Conservation (phyloP, 208 protist genomes). For the Crithidia fasciculata region DNA sequence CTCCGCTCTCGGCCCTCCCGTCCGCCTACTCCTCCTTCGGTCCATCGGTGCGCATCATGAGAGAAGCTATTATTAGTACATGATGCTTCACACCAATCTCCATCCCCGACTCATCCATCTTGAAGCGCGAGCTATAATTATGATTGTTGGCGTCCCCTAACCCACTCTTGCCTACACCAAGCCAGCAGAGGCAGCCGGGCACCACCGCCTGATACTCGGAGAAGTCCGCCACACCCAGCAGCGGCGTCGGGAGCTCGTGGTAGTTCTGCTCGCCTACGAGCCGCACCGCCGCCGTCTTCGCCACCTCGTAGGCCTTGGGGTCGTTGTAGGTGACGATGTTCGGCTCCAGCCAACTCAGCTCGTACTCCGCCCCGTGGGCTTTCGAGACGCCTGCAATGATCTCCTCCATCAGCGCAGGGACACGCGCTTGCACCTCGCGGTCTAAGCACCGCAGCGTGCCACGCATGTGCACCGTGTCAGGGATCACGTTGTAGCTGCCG, state of each 20-base stretch:
- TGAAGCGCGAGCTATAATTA: conserved; percentile 78
- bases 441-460: conserved; percentile 77
- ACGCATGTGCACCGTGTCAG: conserved; percentile 63
- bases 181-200: conserved; percentile 77
- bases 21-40: conserved; percentile 20
- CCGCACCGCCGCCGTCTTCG: conserved; percentile 44
- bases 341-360: conserved; percentile 76
- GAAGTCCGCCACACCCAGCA: conserved; percentile 74
- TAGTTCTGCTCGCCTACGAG: conserved; percentile 54
- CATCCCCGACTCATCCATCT: conserved; percentile 74
- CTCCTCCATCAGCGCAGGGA: conserved; percentile 70
- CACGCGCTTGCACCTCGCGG: conserved; percentile 51
- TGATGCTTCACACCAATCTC: conserved; percentile 67
- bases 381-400: conserved; percentile 60
- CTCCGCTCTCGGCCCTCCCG: not conserved
- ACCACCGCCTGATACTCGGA: conserved; percentile 75
- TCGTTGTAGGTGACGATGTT: conserved; percentile 86
- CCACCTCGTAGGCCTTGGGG: conserved; percentile 62
- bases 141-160: conserved; percentile 49
- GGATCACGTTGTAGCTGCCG: conserved; percentile 81
- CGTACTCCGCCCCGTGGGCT: conserved; percentile 59
- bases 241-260: conserved; percentile 50
- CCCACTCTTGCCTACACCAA: conserved; percentile 50
- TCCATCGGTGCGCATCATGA: conserved; percentile 51
- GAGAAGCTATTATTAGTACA: conserved; percentile 64